Base-by-base conservation (phyloP, 1,284 basidiomycete species). In the Schizophyllum amplum region DNA sequence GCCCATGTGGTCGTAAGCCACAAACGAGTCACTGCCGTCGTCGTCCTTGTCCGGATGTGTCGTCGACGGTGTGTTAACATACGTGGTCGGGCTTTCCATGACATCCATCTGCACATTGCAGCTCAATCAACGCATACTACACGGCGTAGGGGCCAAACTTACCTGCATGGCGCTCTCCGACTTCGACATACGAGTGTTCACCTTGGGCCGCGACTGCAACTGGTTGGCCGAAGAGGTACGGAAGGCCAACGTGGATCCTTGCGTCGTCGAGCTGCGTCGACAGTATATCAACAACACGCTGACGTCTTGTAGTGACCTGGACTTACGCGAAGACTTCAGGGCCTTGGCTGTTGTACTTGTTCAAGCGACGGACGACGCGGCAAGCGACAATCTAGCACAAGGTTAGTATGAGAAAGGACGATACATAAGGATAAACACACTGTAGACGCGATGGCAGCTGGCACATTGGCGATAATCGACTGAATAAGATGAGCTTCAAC, bases 391-490 rank as follows among this genome's bases (percentile, higher is more conserved):
- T 83, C 84, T 87, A 56, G 20, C 52, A 17, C 27, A 22, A 24
- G 42, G 50, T 53, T 11, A 53, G 55, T 22, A 24, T 13, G 24
- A 5, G 11, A 22, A 47, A 25, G 42, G 54, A n/a, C 24, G 24
- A 52, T 25, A 22, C 4, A 9, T 52, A 54, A 49, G 33, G 7
- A 6, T 55, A 24, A 11, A 69, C 80, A 63, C 61, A 84, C 84
- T 3, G 84, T 86, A 6, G 80, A 82, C 9, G 78, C 77, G 50
- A 87, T 77, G 15, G 84, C 84, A 24, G 85, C 84, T 13, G 86
- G 85, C n/a, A 87, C 83, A 63, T 88, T 87, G 58, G 81, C 82
- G 42, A 87, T 84, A 64, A 87, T 78, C 20, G 77, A 82, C 48
- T 21, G 48, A 3, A 5, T 3, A 20, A 21, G 4, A 5, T 3